Conservation (phyloP, 352 stramenopile species). For the Peronospora tabacina region DNA sequence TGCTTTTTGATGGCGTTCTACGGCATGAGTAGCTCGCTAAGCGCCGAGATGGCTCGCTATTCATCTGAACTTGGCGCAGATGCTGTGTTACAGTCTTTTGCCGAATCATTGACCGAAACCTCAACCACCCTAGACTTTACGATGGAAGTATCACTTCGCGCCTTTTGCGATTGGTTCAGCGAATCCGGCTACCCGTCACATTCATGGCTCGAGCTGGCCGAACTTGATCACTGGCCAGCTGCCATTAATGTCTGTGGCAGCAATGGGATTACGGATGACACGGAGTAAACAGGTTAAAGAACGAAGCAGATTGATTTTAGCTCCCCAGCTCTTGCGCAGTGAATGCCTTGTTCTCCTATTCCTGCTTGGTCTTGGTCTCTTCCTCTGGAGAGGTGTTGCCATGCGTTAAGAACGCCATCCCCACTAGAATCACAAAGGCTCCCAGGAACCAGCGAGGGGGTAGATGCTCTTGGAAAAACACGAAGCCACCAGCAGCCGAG, state of each 20-base stretch:
- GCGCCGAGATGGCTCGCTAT: conserved; percentile 58
- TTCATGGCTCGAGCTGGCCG: conserved; percentile 72
- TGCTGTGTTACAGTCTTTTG: conserved; percentile 57
- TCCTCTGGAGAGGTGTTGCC: conserved; percentile 29
- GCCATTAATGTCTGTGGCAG: conserved; percentile 61
- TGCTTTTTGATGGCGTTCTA: conserved; percentile 82
- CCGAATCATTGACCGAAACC: conserved; percentile 20
- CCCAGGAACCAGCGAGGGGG: conserved; percentile 69
- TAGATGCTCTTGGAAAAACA: conserved; percentile 68
- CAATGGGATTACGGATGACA: conserved; percentile 30
- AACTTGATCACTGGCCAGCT: conserved; percentile 71
- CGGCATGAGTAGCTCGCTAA: conserved; percentile 72
- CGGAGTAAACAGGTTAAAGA: conserved; percentile 7
- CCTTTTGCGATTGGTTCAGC: conserved; percentile 75
- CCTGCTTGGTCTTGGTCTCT: conserved; percentile 16
- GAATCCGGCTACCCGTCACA: conserved; percentile 53
- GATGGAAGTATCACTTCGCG: conserved; percentile 42
- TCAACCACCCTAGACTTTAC: conserved; percentile 19
- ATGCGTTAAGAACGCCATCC: conserved; percentile 60
- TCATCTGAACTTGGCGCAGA: conserved; percentile 62
- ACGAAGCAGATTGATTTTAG: conserved; percentile 9
- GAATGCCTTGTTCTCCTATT: conserved; percentile 14
- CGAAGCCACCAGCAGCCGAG: conserved; percentile 43
- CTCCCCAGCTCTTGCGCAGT: background rate
- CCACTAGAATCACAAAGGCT: conserved; percentile 59